These are phyloP conservation scores for Salmacisia buchloeana DNA, from an alignment of 1,284 basidiomycete genomes.

Conservation along the genomic window DNA sequence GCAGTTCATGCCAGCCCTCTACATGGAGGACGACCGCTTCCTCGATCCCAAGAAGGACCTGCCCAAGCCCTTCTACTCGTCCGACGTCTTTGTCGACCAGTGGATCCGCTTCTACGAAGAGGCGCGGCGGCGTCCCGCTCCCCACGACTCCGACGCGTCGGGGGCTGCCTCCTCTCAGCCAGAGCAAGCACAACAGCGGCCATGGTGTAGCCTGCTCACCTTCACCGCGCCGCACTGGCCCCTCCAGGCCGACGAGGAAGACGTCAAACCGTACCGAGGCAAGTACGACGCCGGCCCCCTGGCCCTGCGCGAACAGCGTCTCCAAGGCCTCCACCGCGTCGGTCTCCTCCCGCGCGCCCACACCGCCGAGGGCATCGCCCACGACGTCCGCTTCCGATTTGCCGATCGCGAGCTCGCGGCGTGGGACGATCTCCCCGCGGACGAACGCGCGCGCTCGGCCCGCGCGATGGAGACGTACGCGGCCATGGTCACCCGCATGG, in stretches of 20 bases:
- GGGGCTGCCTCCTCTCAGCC: too few relatives aligned
- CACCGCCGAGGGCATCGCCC: conserved; percentile 25
- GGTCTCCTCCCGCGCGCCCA: conserved; percentile 34
- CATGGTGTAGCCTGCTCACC: conserved; percentile 20
- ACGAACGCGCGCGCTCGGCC: conserved; percentile 29
- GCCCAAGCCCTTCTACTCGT: conserved; percentile 25
- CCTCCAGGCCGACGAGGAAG: conserved; percentile 22
- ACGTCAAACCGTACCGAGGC: conserved; percentile 38
- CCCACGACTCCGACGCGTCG: too few relatives aligned
- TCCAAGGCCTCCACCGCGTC: conserved; percentile 27
- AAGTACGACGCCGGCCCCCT: conserved; percentile 44
- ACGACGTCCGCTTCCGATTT: conserved; percentile 5
- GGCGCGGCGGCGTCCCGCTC: too few relatives aligned
- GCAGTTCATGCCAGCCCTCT: conserved; percentile 19
- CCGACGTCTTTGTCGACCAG: conserved; percentile 22
- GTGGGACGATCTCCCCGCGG: conserved; percentile 32
- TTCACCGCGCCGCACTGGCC: conserved; percentile 36
- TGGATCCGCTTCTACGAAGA: conserved; percentile 17
- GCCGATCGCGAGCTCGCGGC: conserved; percentile 9
- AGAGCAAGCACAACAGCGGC: conserved; percentile 8
- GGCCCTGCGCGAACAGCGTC: conserved; percentile 31
- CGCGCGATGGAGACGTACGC: conserved; percentile 49
- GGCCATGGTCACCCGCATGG: conserved; percentile 49
- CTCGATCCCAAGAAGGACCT: conserved; percentile 13
- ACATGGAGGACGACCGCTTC: conserved; percentile 14